Evolutionary conservation across 2,329 filamentous ascomycete species (phyloP).

Genomic region (Elsinoe necatrix): DNA sequence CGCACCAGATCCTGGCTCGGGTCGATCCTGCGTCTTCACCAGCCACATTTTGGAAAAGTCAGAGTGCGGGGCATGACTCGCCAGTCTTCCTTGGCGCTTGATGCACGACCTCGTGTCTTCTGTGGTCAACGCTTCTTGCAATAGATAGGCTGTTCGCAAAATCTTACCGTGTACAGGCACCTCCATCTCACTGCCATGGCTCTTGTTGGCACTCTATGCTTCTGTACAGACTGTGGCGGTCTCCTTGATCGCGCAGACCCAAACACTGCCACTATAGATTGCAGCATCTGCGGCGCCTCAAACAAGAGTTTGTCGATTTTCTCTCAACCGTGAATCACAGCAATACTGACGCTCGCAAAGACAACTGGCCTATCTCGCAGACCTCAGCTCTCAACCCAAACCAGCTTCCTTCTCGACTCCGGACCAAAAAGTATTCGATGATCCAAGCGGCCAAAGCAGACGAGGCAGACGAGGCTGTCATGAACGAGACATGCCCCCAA

Average conservation of each 20-base stretch:
- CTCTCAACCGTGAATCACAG: not conserved
- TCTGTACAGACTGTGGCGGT: constrained; percentile 86
- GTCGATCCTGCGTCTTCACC: not conserved
- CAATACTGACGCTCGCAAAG: constrained; percentile 36
- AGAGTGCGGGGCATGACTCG: not conserved
- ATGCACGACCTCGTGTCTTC: no score
- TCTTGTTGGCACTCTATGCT: constrained; percentile 80
- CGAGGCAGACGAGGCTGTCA: constrained; percentile 58
- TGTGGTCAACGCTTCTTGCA: no score
- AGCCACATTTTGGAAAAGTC: not conserved
- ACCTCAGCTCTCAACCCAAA: constrained; percentile 74
- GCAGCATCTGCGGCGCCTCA: constrained; percentile 76
- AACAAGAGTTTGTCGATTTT: constrained; percentile 60
- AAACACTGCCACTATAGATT: constrained; percentile 65
- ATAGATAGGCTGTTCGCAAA: no score
- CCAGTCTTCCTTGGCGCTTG: no score
- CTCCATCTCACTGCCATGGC: constrained; percentile 52
- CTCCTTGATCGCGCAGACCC: constrained; percentile 73
- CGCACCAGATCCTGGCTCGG: not conserved
- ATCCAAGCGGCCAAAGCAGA: constrained; percentile 68
- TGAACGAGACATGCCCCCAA: constrained; percentile 63
- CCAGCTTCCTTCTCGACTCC: constrained; percentile 78
- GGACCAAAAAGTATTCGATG: constrained; percentile 67
- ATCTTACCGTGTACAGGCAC: no score
- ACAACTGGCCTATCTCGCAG: constrained; percentile 66